These are phyloP conservation scores for Xylaria sp. DNA, from an alignment of 2,329 filamentous ascomycete species.

Conservation along the genomic window DNA sequence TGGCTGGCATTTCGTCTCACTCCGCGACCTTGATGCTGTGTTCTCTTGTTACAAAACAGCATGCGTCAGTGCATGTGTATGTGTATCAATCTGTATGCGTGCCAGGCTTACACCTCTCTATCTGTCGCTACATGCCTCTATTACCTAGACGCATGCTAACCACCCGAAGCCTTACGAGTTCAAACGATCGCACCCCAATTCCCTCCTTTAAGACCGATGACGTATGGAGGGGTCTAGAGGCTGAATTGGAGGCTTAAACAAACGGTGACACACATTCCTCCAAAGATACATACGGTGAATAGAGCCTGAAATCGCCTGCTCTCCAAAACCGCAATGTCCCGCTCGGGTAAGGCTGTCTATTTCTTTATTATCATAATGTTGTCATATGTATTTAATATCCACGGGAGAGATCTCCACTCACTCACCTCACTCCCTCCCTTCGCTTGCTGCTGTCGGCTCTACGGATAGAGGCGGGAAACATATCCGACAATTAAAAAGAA, in stretches of 20 bases:
- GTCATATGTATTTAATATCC: neutral
- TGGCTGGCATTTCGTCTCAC: constrained; percentile 27
- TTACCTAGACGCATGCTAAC: too few relatives aligned
- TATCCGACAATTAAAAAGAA: constrained; percentile 16
- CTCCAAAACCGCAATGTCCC: constrained; percentile 5
- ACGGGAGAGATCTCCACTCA: constrained; percentile 2
- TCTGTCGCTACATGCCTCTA: constrained; percentile 8
- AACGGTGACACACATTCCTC: constrained; percentile 3
- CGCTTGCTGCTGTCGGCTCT: neutral
- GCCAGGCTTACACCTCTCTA: constrained; percentile 1
- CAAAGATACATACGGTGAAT: constrained; percentile 1
- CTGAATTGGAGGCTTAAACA: constrained; percentile 20
- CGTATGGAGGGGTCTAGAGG: constrained; percentile 21
- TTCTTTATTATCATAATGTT: neutral
- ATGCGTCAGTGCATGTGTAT: constrained; percentile 24
- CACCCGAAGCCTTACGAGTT: constrained; percentile 1
- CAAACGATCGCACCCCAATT: constrained; percentile 11
- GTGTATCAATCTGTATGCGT: constrained; percentile 6
- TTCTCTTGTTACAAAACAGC: constrained; percentile 16
- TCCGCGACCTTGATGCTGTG: constrained; percentile 30
- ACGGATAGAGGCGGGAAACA: constrained; percentile 1
- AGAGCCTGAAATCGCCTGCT: constrained; percentile 5
- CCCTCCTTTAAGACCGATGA: constrained; percentile 11
- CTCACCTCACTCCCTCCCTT: neutral
- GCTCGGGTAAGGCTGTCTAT: constrained; percentile 2